Evolutionary conservation across 345 rosid genomes (phyloP), one percentile per base, ranked within the genome.

Genomic region (Cardamine chenopodiifolia): DNA sequence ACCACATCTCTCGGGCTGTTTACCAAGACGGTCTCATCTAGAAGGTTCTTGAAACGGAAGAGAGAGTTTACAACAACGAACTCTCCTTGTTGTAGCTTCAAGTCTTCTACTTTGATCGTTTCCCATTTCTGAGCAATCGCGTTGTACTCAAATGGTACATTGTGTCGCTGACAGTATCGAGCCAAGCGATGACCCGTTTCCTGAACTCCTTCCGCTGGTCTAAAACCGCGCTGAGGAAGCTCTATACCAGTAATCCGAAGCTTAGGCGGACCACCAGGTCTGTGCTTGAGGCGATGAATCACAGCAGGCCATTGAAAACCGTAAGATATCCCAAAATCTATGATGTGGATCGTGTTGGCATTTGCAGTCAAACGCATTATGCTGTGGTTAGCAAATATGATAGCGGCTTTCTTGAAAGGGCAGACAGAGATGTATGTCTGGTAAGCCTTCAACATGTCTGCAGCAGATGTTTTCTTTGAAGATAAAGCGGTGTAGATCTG

Each of bases 241-340:
- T 93, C 97, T 53, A 93, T 90, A 23, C 97, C 98, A 0, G 98
- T 93, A 9, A 93, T 88, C 11, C 97, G 85, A 47, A 93, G 83
- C 81, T 83, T 93, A 34, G 93, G 95, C 3, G 97, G 88, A 39
- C 95, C 93, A 60, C 88, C 88, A 7, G 71, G 22, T 58, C 85
- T 79, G 34, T 6, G 69, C 5, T 91, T 77, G 57, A 93, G 97
- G 20, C 80, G 78, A 49, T 80, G 82, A 72, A 92, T 92, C 64
- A 92, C 71, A 22, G 75, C 31, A 54, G 98, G 93, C 98, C 98
- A 92, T 28, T 93, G 97, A 74, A 87, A 89, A 60, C 98, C 98
- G 29, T 87, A 86, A 35, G 82, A 62, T 56, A 93, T 85, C 35
- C 98, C 98, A 10, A 93, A 93, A 74, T 93, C 97, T 53, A 93